A percentile compares a stretch with the other conserved stretches of the same genome.
phyloP scores from a whole-genome alignment of 2,329 filamentous ascomycete species.

The Chrysosporium keratinophilum region DNA sequence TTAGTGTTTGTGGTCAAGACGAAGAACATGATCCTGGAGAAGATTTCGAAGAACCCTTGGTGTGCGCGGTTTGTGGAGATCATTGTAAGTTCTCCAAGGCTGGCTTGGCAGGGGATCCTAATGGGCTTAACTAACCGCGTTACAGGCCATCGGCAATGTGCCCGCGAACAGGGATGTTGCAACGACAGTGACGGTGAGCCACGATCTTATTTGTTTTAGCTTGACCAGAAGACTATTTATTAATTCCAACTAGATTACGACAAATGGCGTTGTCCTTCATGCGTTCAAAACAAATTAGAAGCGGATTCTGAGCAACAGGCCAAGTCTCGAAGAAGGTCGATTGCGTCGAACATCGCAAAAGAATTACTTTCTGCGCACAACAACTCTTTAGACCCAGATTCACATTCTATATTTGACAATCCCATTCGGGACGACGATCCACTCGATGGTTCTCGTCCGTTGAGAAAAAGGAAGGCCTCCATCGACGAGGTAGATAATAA shows the following conservation, averaged over 20 bases:
- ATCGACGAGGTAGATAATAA: constrained; percentile 50
- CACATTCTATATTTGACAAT: constrained; percentile 68
- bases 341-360: constrained; percentile 55
- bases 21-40: constrained; percentile 74
- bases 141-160: constrained; percentile 84
- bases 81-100: constrained; percentile 54
- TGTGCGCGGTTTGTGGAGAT: constrained; percentile 68
- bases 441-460: constrained; percentile 62
- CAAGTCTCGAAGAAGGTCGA: constrained; percentile 41
- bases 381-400: constrained; percentile 54
- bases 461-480: constrained; percentile 77
- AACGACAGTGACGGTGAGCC: constrained; percentile 53
- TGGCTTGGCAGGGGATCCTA: constrained; percentile 23
- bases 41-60: constrained; percentile 68
- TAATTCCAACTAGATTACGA: constrained; percentile 39
- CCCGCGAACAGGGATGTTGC: constrained; percentile 58
- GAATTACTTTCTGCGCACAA: constrained; percentile 62
- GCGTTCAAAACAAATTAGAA: constrained; percentile 37
- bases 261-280: constrained; percentile 53
- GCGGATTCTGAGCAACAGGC: constrained; percentile 20
- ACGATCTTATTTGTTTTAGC: constrained; percentile 4
- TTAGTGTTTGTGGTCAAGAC: constrained; percentile 69
- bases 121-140: constrained; percentile 36
- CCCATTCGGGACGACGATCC: constrained; percentile 61
- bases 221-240: not conserved